Evolutionary conservation across 2,329 filamentous ascomycete genomes (phyloP), one percentile per base, ranked within the genome.

Genomic region (Ophiobolus disseminans): DNA sequence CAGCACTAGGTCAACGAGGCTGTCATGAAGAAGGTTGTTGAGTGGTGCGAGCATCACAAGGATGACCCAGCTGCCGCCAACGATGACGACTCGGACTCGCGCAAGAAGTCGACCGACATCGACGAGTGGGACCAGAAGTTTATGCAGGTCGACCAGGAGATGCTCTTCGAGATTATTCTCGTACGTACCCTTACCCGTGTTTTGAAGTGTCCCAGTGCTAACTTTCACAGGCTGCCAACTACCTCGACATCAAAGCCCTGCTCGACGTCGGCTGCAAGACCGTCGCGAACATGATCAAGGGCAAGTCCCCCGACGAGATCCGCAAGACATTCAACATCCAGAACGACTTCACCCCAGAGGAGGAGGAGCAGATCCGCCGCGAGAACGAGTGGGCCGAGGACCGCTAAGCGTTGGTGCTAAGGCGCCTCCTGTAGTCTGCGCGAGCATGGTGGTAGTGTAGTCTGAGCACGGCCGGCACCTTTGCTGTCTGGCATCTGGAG

Each of bases 121-220:
- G 94, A 97, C 51, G 94, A 99, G 77, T 99, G 94, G 94, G 94
- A 99, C 66, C 93, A 97, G 76, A 99, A 99, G 79, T 99, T 97
- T 76, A 97, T 99, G 94, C 93, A 97, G 77, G 94, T 99, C 14
- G 94, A 99, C 74, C 94, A 99, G 73, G 94, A 99, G 78, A 97
- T 99, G 94, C 85, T 99, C 1, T 99, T 99, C 63, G 94, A 99
- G 80, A 97, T 99, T 70, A 99, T 99, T 64, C 83, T 99, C 20
- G 91, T 94, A 83, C 50, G 87, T 60, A 25, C 30, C 4, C n/a
- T 14, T n/a, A 14, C 30, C n/a, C 2, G 25, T 32, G 30, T 14
- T n/a, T n/a, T n/a, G n/a, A n/a, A n/a, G n/a, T n/a, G n/a, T n/a
- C n/a, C 13, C 30, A 13, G n/a, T 32, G 26, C 62, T 69, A 57